A percentile compares a stretch with the other conserved stretches of the same genome.
phyloP scores from a whole-genome alignment of 495 filamentous ascomycete genomes.

The Penicillium robsamsonii region DNA sequence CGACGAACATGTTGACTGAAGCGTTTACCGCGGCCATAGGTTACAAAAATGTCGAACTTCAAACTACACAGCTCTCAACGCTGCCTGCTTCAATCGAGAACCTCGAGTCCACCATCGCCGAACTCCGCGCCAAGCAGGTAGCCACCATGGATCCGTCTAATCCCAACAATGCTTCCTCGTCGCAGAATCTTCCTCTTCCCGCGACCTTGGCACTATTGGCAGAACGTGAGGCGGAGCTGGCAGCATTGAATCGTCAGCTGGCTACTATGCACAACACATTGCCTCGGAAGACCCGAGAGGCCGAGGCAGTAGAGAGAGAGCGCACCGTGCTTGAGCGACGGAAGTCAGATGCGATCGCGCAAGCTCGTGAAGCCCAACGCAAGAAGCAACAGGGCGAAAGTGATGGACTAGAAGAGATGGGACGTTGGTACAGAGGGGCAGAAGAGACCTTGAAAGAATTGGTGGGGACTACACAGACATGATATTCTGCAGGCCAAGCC shows the following conservation, averaged over 20 bases:
- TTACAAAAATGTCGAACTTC: constrained; percentile 63
- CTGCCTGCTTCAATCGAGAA: constrained; percentile 64
- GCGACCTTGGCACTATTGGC: constrained; percentile 43
- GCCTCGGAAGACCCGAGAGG: constrained; percentile 69
- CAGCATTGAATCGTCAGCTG: constrained; percentile 65
- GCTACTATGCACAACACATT: constrained; percentile 60
- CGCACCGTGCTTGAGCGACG: constrained; percentile 66
- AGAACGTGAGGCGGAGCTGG: constrained; percentile 58
- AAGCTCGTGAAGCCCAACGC: constrained; percentile 76
- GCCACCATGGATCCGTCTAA: constrained; percentile 36
- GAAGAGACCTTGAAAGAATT: constrained; percentile 67
- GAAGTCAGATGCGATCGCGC: constrained; percentile 61
- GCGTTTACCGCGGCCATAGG: constrained; percentile 27
- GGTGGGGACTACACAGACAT: constrained; percentile 48
- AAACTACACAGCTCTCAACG: constrained; percentile 54
- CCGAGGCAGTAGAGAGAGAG: constrained; percentile 71
- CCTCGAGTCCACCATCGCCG: constrained; percentile 58
- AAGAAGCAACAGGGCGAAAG: constrained; percentile 72
- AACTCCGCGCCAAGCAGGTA: constrained; percentile 49
- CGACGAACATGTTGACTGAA: not conserved
- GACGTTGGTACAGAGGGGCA: constrained; percentile 75
- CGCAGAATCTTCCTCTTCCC: constrained; percentile 43
- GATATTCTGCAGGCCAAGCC: constrained; percentile 2
- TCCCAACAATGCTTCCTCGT: constrained; percentile 28
- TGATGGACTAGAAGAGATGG: constrained; percentile 79